Conservation (phyloP, 108 stramenopile genomes). For the Cyclotella cryptica region DNA sequence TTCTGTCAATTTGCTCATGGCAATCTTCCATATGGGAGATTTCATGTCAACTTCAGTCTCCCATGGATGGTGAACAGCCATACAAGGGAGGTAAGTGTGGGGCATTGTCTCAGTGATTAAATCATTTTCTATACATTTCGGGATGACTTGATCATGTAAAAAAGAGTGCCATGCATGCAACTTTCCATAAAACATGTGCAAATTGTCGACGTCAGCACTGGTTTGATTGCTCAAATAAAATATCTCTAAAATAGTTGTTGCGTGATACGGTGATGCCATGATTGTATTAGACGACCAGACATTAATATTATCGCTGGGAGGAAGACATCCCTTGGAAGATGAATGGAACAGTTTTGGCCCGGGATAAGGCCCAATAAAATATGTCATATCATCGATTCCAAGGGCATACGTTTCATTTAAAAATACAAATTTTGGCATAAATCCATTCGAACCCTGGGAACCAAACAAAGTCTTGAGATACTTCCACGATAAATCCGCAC, state of each 20-base stretch:
- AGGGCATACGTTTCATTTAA: constrained; percentile 25
- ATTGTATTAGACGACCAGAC: constrained; percentile 48
- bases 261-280: constrained; percentile 48
- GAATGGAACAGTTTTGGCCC: constrained; percentile 45
- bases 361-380: constrained; percentile 44
- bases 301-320: constrained; percentile 3
- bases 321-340: neutral
- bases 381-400: neutral
- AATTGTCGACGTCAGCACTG: constrained; percentile 29
- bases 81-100: constrained; percentile 17
- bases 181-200: constrained; percentile 29
- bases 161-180: constrained; percentile 41
- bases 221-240: constrained; percentile 59
- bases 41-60: constrained; percentile 55
- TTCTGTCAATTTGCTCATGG: constrained; percentile 39
- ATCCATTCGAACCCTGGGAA: constrained; percentile 49
- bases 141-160: constrained; percentile 28
- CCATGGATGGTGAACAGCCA: constrained; percentile 57
- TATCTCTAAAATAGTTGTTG: constrained; percentile 42
- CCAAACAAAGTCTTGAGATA: constrained; percentile 47
- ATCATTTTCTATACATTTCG: constrained; percentile 30
- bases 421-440: constrained; percentile 48
- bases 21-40: constrained; percentile 42
- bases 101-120: neutral
- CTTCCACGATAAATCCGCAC: constrained; percentile 50